These are phyloP conservation scores for Talaromyces islandicus DNA, from an alignment of 2,329 filamentous ascomycete species.

Conservation along the genomic window DNA sequence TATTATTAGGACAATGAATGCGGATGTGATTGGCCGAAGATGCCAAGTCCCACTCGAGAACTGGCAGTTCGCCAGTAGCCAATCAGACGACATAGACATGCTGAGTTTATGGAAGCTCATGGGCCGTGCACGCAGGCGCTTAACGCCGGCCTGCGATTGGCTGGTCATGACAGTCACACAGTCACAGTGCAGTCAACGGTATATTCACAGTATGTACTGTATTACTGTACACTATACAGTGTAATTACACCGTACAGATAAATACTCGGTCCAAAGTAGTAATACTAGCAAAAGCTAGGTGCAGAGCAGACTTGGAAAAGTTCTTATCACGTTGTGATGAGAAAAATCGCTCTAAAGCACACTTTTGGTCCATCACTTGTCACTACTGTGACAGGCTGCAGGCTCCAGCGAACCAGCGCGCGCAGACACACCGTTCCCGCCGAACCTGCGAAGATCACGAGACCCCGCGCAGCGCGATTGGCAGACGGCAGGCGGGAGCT, in stretches of 20 bases:
- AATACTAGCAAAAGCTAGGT: too few relatives aligned
- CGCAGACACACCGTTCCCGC: not conserved
- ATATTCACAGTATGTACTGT: not conserved
- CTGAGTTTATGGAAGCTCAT: not conserved
- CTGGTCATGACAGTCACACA: not conserved
- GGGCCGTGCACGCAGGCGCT: constrained; percentile 10
- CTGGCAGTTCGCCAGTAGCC: not conserved
- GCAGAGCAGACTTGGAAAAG: too few relatives aligned
- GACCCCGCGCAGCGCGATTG: not conserved
- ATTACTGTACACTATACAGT: too few relatives aligned
- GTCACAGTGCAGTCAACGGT: not conserved
- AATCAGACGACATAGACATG: not conserved
- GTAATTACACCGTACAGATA: not conserved
- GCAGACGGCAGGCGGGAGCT: not conserved
- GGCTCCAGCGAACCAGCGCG: not conserved
- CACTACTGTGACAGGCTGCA: not conserved
- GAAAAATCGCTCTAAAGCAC: not conserved
- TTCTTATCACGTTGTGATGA: not conserved
- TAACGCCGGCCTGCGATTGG: constrained; percentile 6
- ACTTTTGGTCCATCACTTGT: not conserved
- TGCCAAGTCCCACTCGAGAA: not conserved
- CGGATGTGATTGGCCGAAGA: not conserved
- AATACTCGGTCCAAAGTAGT: too few relatives aligned
- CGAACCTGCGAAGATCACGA: not conserved
- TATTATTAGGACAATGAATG: constrained; percentile 1